Percentiles rank a stretch among this genome's conserved stretches.
Evolutionary conservation across 1,284 basidiomycete species (phyloP).

Genomic region (Sporisorium graminicola): DNA sequence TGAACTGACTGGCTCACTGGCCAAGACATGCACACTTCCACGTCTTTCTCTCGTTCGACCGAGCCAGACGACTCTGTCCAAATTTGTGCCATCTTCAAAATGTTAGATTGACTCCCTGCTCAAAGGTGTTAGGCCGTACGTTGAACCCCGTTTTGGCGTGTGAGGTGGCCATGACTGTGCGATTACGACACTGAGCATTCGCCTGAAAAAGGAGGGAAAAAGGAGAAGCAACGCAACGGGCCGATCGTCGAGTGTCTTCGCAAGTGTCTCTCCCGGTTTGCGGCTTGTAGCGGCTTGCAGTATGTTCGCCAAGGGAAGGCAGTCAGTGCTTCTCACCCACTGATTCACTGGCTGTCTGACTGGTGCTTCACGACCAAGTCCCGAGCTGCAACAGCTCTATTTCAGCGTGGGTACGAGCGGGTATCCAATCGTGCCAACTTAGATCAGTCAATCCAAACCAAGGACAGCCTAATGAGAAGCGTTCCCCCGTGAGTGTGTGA

Average conservation of each 20-base stretch:
- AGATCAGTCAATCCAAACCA: no score
- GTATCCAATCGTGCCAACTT: no score
- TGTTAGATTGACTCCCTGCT: not conserved
- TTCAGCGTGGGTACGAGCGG: no score
- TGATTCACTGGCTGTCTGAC: no score
- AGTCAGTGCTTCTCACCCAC: no score
- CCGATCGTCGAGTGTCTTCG: not conserved
- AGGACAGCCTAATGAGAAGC: not conserved
- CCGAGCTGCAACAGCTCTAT: no score
- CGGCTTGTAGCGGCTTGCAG: not conserved
- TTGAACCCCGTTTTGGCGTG: not conserved
- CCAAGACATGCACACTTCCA: conserved; percentile 3
- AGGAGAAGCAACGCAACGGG: no score
- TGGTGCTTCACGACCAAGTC: no score
- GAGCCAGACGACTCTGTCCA: not conserved
- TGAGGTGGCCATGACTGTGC: not conserved
- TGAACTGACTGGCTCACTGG: not conserved
- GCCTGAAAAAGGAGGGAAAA: no score
- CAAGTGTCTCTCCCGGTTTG: not conserved
- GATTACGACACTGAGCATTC: not conserved
- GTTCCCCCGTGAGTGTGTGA: not conserved
- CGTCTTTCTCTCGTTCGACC: not conserved
- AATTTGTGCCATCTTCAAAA: not conserved
- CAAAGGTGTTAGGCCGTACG: not conserved
- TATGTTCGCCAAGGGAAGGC: no score